Conservation (phyloP, 2,329 filamentous ascomycete genomes). For the Bimuria novae-zelandiae region DNA sequence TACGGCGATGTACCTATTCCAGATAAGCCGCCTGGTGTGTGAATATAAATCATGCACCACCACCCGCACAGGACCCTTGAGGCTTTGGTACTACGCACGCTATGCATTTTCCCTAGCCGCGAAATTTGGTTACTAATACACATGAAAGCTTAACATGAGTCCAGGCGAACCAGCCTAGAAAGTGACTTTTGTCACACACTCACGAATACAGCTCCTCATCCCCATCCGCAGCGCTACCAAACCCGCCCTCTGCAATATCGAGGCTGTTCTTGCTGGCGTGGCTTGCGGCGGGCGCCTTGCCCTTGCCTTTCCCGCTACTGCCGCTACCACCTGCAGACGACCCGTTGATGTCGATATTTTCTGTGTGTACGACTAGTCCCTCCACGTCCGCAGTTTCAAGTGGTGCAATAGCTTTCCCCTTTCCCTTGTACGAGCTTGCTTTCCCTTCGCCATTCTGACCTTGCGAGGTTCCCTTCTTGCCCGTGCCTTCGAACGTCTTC, state of each 20-base stretch:
- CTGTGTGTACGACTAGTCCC: slow-evolving; percentile 48
- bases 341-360: slow-evolving; percentile 43
- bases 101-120: too few species aligned
- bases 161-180: too few species aligned
- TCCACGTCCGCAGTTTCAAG: slow-evolving; percentile 40
- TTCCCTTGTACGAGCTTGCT: too few species aligned
- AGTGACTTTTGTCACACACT: too few species aligned
- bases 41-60: too few species aligned
- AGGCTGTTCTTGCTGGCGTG: slow-evolving; percentile 41
- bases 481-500: slow-evolving; percentile 74
- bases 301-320: slow-evolving; percentile 35
- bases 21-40: too few species aligned
- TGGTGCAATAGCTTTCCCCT: slow-evolving; percentile 32
- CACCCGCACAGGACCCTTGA: too few species aligned
- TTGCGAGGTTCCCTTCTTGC: slow-evolving; percentile 44
- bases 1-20: too few species aligned
- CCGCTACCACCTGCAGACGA: slow-evolving; percentile 10
- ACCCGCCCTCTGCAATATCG: slow-evolving; percentile 43
- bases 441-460: slow-evolving; percentile 9
- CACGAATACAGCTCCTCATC: slow-evolving; percentile 51
- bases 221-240: slow-evolving; percentile 44
- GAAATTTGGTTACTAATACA: too few species aligned
- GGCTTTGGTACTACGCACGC: too few species aligned
- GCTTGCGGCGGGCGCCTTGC: slow-evolving; percentile 41
- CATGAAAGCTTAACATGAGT: too few species aligned